phyloP scores from a whole-genome alignment of 495 filamentous ascomycete species.

The Venustampulla echinocandica region DNA sequence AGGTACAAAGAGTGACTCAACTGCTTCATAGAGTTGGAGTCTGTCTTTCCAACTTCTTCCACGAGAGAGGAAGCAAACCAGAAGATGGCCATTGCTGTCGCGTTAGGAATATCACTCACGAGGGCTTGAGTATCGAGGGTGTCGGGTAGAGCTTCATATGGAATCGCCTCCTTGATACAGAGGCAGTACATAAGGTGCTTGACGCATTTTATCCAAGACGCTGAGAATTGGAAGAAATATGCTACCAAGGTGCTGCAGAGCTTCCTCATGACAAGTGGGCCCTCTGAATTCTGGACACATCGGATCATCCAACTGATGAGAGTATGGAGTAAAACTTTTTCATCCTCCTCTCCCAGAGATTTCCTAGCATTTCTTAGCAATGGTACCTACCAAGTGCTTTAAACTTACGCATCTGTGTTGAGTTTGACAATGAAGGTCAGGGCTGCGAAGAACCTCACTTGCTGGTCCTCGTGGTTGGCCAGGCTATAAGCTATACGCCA shows the following conservation, averaged over 20 bases:
- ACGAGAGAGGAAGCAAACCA: constrained; percentile 68
- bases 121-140: constrained; percentile 42
- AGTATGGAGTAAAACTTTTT: constrained; percentile 54
- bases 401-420: constrained; percentile 64
- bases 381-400: neutral
- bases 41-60: constrained; percentile 65
- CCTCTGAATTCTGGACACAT: constrained; percentile 48
- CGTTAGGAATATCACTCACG: constrained; percentile 42
- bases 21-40: constrained; percentile 48
- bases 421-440: constrained; percentile 89
- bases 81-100: constrained; percentile 49
- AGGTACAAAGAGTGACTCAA: constrained; percentile 25
- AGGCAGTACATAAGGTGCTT: constrained; percentile 59
- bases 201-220: constrained; percentile 60
- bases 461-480: constrained; percentile 51
- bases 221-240: constrained; percentile 64
- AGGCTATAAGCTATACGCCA: constrained; percentile 79
- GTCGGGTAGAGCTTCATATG: constrained; percentile 40
- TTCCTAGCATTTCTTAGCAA: constrained; percentile 34
- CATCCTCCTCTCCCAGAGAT: constrained; percentile 52
- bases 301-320: constrained; percentile 60
- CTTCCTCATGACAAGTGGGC: constrained; percentile 66
- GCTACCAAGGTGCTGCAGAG: constrained; percentile 73
- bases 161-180: constrained; percentile 38
- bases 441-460: constrained; percentile 88